Evolutionary conservation across 257 asterid genomes (phyloP).

Genomic region (Solanum piurae): DNA sequence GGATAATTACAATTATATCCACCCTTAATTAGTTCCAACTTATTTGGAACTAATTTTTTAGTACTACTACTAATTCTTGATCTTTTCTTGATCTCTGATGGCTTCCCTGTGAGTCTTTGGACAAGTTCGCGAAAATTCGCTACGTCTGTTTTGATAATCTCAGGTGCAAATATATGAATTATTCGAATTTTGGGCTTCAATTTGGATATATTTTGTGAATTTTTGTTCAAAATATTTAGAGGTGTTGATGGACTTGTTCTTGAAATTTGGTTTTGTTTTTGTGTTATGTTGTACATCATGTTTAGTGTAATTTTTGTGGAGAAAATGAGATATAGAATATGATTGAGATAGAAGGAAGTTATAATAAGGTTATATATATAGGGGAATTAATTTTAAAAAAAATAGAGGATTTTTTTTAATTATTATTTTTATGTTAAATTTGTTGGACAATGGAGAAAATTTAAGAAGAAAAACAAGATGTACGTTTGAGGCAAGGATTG

Average conservation of each 20-base stretch:
- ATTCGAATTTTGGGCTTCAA: constrained; percentile 65
- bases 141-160: constrained; percentile 73
- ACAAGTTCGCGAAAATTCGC: constrained; percentile 69
- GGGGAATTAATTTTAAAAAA: not conserved
- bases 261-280: constrained; percentile 20
- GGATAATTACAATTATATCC: not conserved
- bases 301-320: not conserved
- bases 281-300: constrained; percentile 14
- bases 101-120: constrained; percentile 88
- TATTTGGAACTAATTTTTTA: not conserved
- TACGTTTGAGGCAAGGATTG: constrained; percentile 40
- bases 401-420: not conserved
- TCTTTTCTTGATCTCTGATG: constrained; percentile 16
- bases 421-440: not conserved
- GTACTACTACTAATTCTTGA: not conserved
- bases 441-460: constrained; percentile 1
- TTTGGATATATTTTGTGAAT: constrained; percentile 51
- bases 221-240: constrained; percentile 29
- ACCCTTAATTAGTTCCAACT: not conserved
- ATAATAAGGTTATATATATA: not conserved
- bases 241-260: constrained; percentile 23
- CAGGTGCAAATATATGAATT: constrained; percentile 90
- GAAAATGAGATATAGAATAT: constrained; percentile 15
- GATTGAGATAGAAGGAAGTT: constrained; percentile 10
- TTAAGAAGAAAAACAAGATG: constrained; percentile 4